Base-by-base conservation (phyloP, 768 basidiomycete genomes). In the Roridomyces roridus region DNA sequence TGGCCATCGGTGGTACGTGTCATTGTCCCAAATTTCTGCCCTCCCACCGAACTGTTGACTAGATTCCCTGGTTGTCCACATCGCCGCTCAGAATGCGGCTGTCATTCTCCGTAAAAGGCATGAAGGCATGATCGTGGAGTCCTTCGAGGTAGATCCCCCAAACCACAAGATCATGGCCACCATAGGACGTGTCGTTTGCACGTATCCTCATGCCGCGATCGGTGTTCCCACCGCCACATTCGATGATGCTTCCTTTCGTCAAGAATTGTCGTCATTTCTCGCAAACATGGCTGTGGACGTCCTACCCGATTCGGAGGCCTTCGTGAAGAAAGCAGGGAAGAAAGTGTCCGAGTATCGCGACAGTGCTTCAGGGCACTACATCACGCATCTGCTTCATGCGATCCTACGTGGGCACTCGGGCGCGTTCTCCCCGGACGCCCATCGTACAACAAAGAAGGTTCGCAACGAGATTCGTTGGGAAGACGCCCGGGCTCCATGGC, bases 41-140 rank as follows among this genome's bases (percentile, higher is more conserved):
- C n/a, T n/a, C 11, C 50, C 15, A 21, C 6, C 17, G 17, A 9
- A 15, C 37, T 14, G 53, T 43, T n/a, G 24, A 20, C 48, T n/a
- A 83, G 83, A 75, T 46, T 61, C 70, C 11, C 51, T 78, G 5
- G 65, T 68, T 15, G 69, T 79, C 41, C 70, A 70, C 5, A 71
- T 85, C 35, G 69, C 70, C 21, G 73, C 75, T 0, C 84, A 85
- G 53, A 85, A 85, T 49, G 81, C 78, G 8, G 79, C 72, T 12
- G 55, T 84, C 5, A 64, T 83, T 14, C 56, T 80, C 20, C 72
- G 78, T 28, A 70, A 67, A 48, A 51, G 53, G 18, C 40, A 51
- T 21, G 44, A 62, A 10, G 50, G 62, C 15, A 74, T 75, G 15
- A 53, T 73, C 25, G 77, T 79, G 55, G 83, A 84, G 59, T 64